phyloP scores from a whole-genome alignment of 768 basidiomycete species.

The Suillus weaverae region DNA sequence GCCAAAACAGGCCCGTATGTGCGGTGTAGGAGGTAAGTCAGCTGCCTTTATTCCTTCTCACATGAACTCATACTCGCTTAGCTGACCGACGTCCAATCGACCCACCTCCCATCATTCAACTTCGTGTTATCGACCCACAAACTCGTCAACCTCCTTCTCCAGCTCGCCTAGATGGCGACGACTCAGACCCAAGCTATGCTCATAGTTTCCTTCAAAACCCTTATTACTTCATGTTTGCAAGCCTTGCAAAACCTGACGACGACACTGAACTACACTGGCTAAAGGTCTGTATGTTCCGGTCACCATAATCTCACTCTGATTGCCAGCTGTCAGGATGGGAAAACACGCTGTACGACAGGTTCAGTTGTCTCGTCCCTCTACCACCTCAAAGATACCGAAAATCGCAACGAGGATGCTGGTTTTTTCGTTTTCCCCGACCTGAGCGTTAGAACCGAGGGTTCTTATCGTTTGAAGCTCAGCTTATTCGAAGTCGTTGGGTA shows the following conservation, averaged over 20 bases:
- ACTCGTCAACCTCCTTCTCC: conserved; percentile 32
- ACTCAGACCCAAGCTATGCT: conserved; percentile 42
- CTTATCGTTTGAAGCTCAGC: conserved; percentile 68
- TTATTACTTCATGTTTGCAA: conserved; percentile 95
- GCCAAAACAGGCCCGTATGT: conserved; percentile 91
- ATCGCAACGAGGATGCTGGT: conserved; percentile 69
- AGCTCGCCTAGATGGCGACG: conserved; percentile 31
- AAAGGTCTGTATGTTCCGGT: conserved; percentile 46
- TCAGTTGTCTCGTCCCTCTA: conserved; percentile 89
- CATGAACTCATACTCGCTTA: conserved; percentile 28
- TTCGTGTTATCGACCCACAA: conserved; percentile 76
- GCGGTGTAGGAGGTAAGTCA: conserved; percentile 81
- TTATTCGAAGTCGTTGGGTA: conserved; percentile 93
- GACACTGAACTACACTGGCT: conserved; percentile 88
- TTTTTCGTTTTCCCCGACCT: conserved; percentile 98
- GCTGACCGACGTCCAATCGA: conserved; percentile 96
- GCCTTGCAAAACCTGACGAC: conserved; percentile 84
- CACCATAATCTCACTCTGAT: background rate
- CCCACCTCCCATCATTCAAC: conserved; percentile 95
- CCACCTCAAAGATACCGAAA: conserved; percentile 79
- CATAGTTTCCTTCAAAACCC: conserved; percentile 82
- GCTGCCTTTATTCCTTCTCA: conserved; percentile 6
- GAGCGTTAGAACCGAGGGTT: conserved; percentile 88
- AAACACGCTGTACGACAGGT: conserved; percentile 89
- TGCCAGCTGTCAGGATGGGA: conserved; percentile 69